Evolutionary conservation across 805 yeast genomes (phyloP), one percentile per base, ranked within the genome.

Genomic region (Saturnispora besseyi): DNA sequence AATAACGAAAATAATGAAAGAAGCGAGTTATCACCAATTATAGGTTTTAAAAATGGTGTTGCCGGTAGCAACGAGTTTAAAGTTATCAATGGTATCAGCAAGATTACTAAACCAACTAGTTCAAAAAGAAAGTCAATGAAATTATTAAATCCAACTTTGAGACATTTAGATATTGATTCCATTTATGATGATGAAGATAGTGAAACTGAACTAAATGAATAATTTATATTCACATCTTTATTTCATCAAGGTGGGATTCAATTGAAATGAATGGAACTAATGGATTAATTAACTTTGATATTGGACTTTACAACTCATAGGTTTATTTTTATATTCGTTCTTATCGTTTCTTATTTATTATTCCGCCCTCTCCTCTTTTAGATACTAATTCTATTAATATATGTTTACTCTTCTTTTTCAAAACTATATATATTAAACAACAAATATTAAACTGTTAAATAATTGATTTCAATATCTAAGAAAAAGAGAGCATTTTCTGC

Each of bases 101-200:
- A 51, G 22, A 40, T 54, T 18, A 15, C 41, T 3, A 54, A 54
- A 46, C 37, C 41, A 11, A 8, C 36, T 9, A 26, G 34, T 6
- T 33, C 13, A n/a, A 38, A 30, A 22, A 21, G 11, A 21, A 26
- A 9, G 8, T 11, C 30, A 8, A 22, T 34, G 21, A 44, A 41
- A 22, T 51, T 53, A 42, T 45, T 51, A 30, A 53, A 50, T 51
- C 55, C 63, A 44, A 30, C 62, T n/a, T 49, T 53, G 36, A 51
- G 56, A 26, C 54, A 53, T 52, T 53, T 48, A 13, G 50, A 48
- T 37, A 15, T 51, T 5, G 56, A 52, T 24, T 49, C 48, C 34
- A 24, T 48, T 2, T 44, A 45, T 45, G 51, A 48, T 26, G 53
- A 50, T 18, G 45, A 29, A 13, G 42, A 40, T 11, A 28, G 31